These are phyloP conservation scores for Rhizomucor pusillus DNA, from an alignment of 371 early-diverging fungal genomes.

Conservation along the genomic window DNA sequence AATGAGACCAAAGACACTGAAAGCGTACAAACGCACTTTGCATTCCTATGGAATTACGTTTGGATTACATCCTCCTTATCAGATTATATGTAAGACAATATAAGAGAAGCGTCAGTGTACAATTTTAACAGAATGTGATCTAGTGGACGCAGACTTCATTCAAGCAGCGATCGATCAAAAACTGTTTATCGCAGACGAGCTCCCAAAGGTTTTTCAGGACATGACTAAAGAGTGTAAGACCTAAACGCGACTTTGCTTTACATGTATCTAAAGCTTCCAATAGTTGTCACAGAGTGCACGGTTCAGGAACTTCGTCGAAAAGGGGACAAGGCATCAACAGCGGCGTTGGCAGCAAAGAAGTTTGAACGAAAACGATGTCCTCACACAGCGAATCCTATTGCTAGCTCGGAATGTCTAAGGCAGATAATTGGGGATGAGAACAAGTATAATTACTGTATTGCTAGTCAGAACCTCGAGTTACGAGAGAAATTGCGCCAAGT, in stretches of 20 bases:
- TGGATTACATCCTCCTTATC: constrained; percentile 89
- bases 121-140: neutral
- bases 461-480: constrained; percentile 71
- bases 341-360: constrained; percentile 58
- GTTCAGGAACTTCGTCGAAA: constrained; percentile 67
- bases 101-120: neutral
- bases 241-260: neutral
- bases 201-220: constrained; percentile 58
- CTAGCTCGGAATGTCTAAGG: constrained; percentile 70
- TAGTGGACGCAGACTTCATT: constrained; percentile 78
- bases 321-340: constrained; percentile 57
- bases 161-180: constrained; percentile 57
- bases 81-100: constrained; percentile 66
- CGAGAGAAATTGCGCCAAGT: constrained; percentile 65
- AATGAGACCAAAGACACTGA: constrained; percentile 81
- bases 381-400: constrained; percentile 61
- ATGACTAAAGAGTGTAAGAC: constrained; percentile 61
- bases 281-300: constrained; percentile 84
- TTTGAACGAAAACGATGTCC: constrained; percentile 80
- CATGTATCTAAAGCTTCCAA: neutral
- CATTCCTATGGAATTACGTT: constrained; percentile 72
- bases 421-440: constrained; percentile 72
- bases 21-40: constrained; percentile 77
- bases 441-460: constrained; percentile 79
- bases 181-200: constrained; percentile 52